These are phyloP conservation scores for Lentinula boryana DNA, from an alignment of 768 basidiomycete genomes.

Conservation along the genomic window DNA sequence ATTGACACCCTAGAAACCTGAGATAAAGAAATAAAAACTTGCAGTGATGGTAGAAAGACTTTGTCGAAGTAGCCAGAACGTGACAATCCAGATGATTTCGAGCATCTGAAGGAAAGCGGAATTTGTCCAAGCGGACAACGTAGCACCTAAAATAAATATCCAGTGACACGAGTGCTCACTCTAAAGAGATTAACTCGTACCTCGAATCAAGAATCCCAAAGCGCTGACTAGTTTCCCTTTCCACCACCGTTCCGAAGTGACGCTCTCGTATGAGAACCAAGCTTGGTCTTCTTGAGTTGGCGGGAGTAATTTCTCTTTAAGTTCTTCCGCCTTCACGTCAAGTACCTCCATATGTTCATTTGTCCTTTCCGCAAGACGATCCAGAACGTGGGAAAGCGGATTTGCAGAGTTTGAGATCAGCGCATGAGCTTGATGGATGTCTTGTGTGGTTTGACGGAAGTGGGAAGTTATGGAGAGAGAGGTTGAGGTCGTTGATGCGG, in stretches of 20 bases:
- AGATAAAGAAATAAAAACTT: background rate
- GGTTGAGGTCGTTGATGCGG: slow-evolving; percentile 16
- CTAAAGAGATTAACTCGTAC: background rate
- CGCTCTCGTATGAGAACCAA: slow-evolving; percentile 1
- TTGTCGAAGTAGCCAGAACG: background rate
- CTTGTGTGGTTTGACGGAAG: slow-evolving; percentile 17
- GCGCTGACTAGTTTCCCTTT: background rate
- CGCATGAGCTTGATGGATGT: background rate
- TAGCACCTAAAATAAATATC: background rate
- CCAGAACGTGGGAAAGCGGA: slow-evolving; percentile 28
- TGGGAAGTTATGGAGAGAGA: slow-evolving; percentile 25
- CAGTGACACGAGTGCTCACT: background rate
- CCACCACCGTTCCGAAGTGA: slow-evolving; percentile 4
- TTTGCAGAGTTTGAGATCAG: slow-evolving; percentile 14
- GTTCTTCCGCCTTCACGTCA: slow-evolving; percentile 32
- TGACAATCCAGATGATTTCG: background rate
- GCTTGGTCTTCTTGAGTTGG: background rate
- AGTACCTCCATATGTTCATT: slow-evolving; percentile 40
- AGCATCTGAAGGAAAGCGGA: background rate
- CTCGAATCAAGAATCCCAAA: background rate
- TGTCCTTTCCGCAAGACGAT: slow-evolving; percentile 30
- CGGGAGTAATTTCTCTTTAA: slow-evolving; percentile 24
- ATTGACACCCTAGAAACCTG: background rate
- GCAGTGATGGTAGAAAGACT: slow-evolving; percentile 13
- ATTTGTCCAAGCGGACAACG: background rate